Conservation (phyloP, 805 yeast genomes). For the Lachancea waltii region DNA sequence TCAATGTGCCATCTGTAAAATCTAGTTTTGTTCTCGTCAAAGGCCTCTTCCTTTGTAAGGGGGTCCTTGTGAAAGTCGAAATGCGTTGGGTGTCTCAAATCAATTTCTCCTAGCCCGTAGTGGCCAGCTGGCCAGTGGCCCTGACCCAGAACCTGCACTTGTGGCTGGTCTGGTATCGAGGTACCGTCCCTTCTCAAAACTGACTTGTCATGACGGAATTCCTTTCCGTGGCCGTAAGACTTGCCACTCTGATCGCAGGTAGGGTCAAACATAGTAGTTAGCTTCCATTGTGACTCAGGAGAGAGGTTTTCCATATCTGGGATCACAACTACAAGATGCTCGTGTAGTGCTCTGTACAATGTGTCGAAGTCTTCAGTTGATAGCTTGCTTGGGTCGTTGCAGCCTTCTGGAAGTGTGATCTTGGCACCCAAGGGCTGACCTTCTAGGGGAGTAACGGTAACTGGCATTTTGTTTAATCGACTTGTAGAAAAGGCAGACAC, state of each 20-base stretch:
- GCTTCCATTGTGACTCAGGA: slow-evolving; percentile 68
- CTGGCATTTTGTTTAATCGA: slow-evolving; percentile 10
- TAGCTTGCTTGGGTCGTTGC: slow-evolving; percentile 67
- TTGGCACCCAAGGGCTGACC: slow-evolving; percentile 59
- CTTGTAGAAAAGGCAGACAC: too few species aligned
- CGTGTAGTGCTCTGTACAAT: slow-evolving; percentile 59
- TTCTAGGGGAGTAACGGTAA: slow-evolving; percentile 18
- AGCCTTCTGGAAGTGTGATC: slow-evolving; percentile 56
- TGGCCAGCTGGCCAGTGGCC: slow-evolving; percentile 60
- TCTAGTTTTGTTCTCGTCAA: slow-evolving; percentile 56
- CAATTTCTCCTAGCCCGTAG: slow-evolving; percentile 48
- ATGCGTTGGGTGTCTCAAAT: slow-evolving; percentile 79
- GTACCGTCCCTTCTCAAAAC: slow-evolving; percentile 76
- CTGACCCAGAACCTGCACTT: slow-evolving; percentile 85
- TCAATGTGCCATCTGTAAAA: slow-evolving; percentile 94
- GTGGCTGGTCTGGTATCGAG: slow-evolving; percentile 76
- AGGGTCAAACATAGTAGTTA: slow-evolving; percentile 77
- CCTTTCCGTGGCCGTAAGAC: slow-evolving; percentile 80
- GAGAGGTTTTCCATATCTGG: slow-evolving; percentile 62
- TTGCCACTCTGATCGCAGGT: slow-evolving; percentile 45
- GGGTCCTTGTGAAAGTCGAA: slow-evolving; percentile 67
- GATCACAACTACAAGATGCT: slow-evolving; percentile 64
- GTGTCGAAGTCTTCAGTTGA: slow-evolving; percentile 56
- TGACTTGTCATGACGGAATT: slow-evolving; percentile 56
- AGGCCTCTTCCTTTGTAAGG: slow-evolving; percentile 57